phyloP scores from a whole-genome alignment of 352 stramenopile genomes.

The Globisporangium cylindrosporum region DNA sequence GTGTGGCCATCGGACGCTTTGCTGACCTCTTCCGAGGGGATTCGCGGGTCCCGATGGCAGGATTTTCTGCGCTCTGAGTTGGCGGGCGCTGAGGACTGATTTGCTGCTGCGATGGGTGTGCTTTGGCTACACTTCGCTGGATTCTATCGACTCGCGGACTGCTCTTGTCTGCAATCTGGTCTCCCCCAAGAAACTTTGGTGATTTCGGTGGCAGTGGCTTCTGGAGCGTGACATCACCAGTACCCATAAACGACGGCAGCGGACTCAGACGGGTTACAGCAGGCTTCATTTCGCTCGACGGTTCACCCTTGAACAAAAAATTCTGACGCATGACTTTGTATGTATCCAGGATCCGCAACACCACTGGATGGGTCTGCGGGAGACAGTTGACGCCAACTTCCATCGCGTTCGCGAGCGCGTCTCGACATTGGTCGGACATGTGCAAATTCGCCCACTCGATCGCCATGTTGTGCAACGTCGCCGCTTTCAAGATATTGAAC shows the following conservation, averaged over 20 bases:
- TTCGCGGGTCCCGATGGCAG: conserved; percentile 12
- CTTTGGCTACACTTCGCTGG: conserved; percentile 3
- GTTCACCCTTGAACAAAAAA: conserved; percentile 40
- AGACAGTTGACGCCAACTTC: conserved; percentile 54
- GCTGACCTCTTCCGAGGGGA: conserved; percentile 38
- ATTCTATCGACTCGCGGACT: conserved; percentile 15
- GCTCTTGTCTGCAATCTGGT: background rate
- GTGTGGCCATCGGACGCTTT: conserved; percentile 38
- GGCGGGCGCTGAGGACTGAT: conserved; percentile 22
- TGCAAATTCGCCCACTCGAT: conserved; percentile 70
- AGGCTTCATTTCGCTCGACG: background rate
- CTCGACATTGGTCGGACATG: conserved; percentile 56
- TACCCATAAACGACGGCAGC: conserved; percentile 6
- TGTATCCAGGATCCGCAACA: conserved; percentile 54
- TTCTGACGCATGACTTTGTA: conserved; percentile 71
- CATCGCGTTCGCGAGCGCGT: conserved; percentile 58
- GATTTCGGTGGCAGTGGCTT: conserved; percentile 24
- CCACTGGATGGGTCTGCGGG: conserved; percentile 47
- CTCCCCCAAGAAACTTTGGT: conserved; percentile 8
- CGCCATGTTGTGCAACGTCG: conserved; percentile 67
- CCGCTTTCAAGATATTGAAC: conserved; percentile 46
- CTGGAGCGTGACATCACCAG: conserved; percentile 15
- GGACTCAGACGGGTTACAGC: conserved; percentile 9
- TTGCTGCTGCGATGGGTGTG: background rate
- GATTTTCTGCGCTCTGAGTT: conserved; percentile 13